Evolutionary conservation across 768 basidiomycete genomes (phyloP).

Genomic region (Dentipellis fragilis): DNA sequence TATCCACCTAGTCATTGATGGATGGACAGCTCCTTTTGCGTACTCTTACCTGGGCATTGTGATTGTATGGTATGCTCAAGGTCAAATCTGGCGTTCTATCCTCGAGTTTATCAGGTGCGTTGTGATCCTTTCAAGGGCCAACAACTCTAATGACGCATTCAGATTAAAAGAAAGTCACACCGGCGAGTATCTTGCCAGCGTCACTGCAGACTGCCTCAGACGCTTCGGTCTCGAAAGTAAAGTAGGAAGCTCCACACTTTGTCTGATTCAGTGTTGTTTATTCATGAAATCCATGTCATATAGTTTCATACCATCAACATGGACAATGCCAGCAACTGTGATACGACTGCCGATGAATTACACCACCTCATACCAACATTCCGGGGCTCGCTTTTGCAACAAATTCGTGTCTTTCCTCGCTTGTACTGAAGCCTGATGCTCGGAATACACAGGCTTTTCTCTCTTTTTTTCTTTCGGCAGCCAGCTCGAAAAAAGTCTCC

Average conservation of each 20-base stretch:
- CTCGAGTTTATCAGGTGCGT: conserved; percentile 26
- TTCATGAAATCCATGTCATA: not conserved
- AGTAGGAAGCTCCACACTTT: conserved; percentile 9
- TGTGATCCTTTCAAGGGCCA: not conserved
- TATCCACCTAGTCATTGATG: conserved; percentile 24
- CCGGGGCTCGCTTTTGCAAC: conserved; percentile 23
- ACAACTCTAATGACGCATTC: not conserved
- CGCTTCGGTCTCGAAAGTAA: conserved; percentile 19
- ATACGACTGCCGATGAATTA: conserved; percentile 17
- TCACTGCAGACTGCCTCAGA: conserved; percentile 17
- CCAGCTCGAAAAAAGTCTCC: conserved; percentile 13
- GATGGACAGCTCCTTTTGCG: conserved; percentile 24
- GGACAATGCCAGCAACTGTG: conserved; percentile 26
- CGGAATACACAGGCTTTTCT: not conserved
- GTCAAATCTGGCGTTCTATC: conserved; percentile 19
- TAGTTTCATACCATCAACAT: conserved; percentile 22
- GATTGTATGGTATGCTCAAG: conserved; percentile 20
- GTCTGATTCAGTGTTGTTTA: not conserved
- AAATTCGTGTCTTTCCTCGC: conserved; percentile 21
- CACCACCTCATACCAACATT: conserved; percentile 16
- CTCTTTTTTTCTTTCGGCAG: conserved; percentile 17
- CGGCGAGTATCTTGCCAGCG: conserved; percentile 21
- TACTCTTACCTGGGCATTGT: conserved; percentile 23
- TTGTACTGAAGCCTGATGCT: conserved; percentile 5
- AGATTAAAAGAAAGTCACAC: conserved; percentile 21